These are phyloP conservation scores for Cadophora malorum DNA, from an alignment of 2,329 filamentous ascomycete genomes.

Conservation along the genomic window DNA sequence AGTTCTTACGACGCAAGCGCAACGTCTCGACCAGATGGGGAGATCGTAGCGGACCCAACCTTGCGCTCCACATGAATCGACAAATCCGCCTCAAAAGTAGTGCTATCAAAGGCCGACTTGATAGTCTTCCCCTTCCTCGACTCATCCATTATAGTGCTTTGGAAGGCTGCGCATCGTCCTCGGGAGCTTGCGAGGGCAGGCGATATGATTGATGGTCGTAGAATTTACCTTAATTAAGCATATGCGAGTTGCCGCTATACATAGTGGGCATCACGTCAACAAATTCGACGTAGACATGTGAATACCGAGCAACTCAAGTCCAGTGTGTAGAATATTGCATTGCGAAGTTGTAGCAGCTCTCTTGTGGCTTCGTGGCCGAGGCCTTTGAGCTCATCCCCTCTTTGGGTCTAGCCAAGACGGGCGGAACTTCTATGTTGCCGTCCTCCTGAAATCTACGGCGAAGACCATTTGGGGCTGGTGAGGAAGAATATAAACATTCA, in stretches of 20 bases:
- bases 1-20: conserved; percentile 75
- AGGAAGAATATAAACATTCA: conserved; percentile 18
- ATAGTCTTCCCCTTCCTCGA: conserved; percentile 63
- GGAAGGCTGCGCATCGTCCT: conserved; percentile 34
- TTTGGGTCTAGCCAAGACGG: conserved; percentile 8
- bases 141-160: conserved; percentile 42
- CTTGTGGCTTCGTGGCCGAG: background rate
- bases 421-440: conserved; percentile 7
- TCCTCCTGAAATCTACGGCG: background rate
- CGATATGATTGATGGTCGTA: background rate
- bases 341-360: background rate
- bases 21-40: conserved; percentile 87
- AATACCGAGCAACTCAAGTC: background rate
- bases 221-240: background rate
- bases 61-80: conserved; percentile 76
- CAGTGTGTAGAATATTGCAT: background rate
- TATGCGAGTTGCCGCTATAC: conserved; percentile 33
- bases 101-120: conserved; percentile 79
- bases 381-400: conserved; percentile 10
- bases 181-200: conserved; percentile 11
- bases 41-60: conserved; percentile 91
- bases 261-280: conserved; percentile 23
- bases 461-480: conserved; percentile 1
- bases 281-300: background rate
- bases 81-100: conserved; percentile 84